phyloP scores from a whole-genome alignment of 768 basidiomycete species.

The Agaricus blazei region DNA sequence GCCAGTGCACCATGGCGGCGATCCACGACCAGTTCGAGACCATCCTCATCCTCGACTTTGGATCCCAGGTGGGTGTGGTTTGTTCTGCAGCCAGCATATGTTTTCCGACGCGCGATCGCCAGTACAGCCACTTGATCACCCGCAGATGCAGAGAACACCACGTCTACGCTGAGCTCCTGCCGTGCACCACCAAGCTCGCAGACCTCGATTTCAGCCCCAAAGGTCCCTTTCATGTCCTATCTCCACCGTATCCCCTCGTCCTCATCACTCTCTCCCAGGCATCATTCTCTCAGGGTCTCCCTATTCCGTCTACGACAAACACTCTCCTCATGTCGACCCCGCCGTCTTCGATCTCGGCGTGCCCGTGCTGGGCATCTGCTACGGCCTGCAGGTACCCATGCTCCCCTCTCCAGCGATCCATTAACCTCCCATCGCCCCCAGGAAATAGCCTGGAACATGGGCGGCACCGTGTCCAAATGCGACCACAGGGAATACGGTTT shows the following conservation, averaged over 20 bases:
- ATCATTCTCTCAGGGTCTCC: conserved; percentile 98
- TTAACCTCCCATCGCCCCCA: conserved; percentile 23
- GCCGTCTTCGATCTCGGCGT: conserved; percentile 83
- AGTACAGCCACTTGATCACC: conserved; percentile 98
- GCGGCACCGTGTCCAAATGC: conserved; percentile 80
- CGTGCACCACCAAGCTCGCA: conserved; percentile 87
- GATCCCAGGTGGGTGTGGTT: conserved; percentile 69
- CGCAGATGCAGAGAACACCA: conserved; percentile 96
- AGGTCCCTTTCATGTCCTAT: conserved; percentile 43
- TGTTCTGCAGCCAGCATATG: conserved; percentile 2
- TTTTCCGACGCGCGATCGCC: conserved; percentile 11
- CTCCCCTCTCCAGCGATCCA: not conserved
- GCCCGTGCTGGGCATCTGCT: conserved; percentile 95
- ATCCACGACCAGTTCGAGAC: conserved; percentile 97
- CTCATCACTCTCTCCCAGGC: conserved; percentile 35
- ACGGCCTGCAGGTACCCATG: conserved; percentile 79
- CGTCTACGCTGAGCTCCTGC: conserved; percentile 96
- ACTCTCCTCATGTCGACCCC: conserved; percentile 91
- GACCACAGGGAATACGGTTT: conserved; percentile 95
- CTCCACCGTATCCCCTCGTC: conserved; percentile 1
- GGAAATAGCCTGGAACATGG: conserved; percentile 91
- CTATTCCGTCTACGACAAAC: conserved; percentile 93
- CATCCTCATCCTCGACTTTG: conserved; percentile 94
- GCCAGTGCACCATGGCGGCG: conserved; percentile 55
- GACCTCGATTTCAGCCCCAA: conserved; percentile 93